Conservation (phyloP, 2,329 filamentous ascomycete species). For the Ceratocystis eucalypticola region DNA sequence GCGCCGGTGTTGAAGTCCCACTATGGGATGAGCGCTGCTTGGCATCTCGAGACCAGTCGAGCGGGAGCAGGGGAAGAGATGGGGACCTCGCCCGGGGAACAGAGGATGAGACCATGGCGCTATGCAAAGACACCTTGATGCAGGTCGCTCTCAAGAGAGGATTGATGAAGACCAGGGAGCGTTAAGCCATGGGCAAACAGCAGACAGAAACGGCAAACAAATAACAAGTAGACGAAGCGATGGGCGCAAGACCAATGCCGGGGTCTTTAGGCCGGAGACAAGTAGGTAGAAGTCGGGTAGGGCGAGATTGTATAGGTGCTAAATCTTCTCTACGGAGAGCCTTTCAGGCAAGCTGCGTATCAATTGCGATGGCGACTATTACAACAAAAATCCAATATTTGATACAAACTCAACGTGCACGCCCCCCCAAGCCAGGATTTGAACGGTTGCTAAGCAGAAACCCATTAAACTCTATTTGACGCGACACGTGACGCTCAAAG, state of each 20-base stretch:
- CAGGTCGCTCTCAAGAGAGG: neutral
- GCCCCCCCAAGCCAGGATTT: neutral
- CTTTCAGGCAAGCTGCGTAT: no score
- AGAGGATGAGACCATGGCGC: constrained; percentile 3
- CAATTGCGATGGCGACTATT: no score
- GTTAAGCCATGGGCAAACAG: neutral
- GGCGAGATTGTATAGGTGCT: no score
- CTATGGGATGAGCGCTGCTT: constrained; percentile 8
- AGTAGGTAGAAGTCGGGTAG: no score
- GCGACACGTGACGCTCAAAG: neutral
- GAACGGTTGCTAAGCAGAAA: constrained; percentile 4
- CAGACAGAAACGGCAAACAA: neutral
- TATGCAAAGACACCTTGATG: neutral
- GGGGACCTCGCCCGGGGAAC: constrained; percentile 11
- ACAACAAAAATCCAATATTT: no score
- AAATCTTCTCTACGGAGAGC: no score
- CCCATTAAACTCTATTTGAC: constrained; percentile 11
- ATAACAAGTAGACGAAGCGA: neutral
- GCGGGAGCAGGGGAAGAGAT: constrained; percentile 13
- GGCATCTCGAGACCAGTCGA: neutral
- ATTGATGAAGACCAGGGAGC: neutral
- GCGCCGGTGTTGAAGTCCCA: constrained; percentile 7
- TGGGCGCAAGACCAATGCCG: neutral
- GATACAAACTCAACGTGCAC: no score
- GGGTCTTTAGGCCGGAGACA: neutral